Conservation (phyloP, 75 land plant species). For the Picea sitchensis region DNA sequence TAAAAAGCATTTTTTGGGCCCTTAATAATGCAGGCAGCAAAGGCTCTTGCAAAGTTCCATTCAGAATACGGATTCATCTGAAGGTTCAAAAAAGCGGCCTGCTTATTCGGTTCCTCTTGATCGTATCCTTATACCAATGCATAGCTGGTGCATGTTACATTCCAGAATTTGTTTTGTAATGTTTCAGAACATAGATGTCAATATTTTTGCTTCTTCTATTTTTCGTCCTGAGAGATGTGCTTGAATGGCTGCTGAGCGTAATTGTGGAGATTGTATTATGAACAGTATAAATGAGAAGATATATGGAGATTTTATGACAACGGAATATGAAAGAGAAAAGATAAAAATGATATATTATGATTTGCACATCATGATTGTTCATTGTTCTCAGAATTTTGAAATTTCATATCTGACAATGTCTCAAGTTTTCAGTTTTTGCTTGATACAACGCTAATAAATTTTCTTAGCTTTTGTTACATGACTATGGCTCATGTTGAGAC, state of each 20-base stretch:
- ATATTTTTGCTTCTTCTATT: background rate
- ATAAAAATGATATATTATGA: too few species aligned
- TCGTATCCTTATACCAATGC: constrained; percentile 9
- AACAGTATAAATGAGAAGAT: background rate
- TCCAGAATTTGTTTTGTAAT: background rate
- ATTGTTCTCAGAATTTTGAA: background rate
- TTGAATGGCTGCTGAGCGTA: background rate
- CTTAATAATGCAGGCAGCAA: constrained; percentile 5
- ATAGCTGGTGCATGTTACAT: background rate
- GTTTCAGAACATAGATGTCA: background rate
- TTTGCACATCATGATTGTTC: too few species aligned
- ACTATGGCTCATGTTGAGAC: background rate
- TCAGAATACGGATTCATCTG: background rate
- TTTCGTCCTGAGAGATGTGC: background rate
- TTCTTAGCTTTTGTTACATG: background rate
- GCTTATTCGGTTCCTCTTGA: background rate
- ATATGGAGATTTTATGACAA: background rate
- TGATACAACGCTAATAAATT: too few species aligned
- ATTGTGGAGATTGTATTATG: background rate
- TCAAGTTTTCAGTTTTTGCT: background rate
- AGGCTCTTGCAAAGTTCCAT: background rate
- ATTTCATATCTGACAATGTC: background rate
- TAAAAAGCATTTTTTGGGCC: background rate
- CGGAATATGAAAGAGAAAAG: background rate
- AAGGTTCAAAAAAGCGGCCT: background rate